Percentiles rank a stretch among this genome's conserved stretches.
Conservation (phyloP, 2,329 filamentous ascomycete species). For the Thelonectria discophora region DNA sequence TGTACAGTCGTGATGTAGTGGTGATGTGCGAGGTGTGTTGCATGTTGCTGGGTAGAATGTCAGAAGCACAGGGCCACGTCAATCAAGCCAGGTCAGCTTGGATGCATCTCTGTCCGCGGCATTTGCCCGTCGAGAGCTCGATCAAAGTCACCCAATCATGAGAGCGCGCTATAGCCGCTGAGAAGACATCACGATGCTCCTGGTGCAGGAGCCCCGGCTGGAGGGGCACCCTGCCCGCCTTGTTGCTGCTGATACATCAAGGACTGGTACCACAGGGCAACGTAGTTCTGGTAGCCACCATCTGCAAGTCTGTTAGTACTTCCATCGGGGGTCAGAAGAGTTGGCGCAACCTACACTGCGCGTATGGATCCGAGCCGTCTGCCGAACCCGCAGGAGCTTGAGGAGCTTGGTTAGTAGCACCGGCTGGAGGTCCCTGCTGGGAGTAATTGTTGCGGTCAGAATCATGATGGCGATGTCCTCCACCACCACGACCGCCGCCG, state of each 20-base stretch:
- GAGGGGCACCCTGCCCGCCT: conserved; percentile 49
- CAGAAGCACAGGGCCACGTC: conserved; percentile 43
- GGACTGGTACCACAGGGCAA: conserved; percentile 83
- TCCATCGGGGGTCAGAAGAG: neutral
- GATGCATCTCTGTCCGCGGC: conserved; percentile 37
- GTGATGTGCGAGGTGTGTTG: conserved; percentile 29
- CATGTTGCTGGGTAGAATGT: conserved; percentile 33
- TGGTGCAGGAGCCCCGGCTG: conserved; percentile 48
- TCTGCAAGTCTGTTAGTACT: conserved; percentile 56
- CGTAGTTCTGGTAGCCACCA: conserved; percentile 83
- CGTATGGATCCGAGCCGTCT: conserved; percentile 74
- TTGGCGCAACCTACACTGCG: conserved; percentile 66
- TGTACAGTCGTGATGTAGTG: conserved; percentile 46
- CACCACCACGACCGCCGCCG: conserved; percentile 54
- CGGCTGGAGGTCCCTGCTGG: conserved; percentile 54
- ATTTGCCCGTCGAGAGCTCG: conserved; percentile 39
- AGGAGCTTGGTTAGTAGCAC: conserved; percentile 53
- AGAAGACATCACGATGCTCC: conserved; percentile 49
- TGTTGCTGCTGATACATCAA: conserved; percentile 56
- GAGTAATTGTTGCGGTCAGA: conserved; percentile 63
- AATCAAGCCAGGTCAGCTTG: conserved; percentile 49
- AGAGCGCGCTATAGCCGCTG: conserved; percentile 33
- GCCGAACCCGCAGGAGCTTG: conserved; percentile 57
- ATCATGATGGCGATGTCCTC: conserved; percentile 59
- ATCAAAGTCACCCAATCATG: conserved; percentile 49